Evolutionary conservation across 805 yeast genomes (phyloP).

Genomic region (Pichia manshurica): DNA sequence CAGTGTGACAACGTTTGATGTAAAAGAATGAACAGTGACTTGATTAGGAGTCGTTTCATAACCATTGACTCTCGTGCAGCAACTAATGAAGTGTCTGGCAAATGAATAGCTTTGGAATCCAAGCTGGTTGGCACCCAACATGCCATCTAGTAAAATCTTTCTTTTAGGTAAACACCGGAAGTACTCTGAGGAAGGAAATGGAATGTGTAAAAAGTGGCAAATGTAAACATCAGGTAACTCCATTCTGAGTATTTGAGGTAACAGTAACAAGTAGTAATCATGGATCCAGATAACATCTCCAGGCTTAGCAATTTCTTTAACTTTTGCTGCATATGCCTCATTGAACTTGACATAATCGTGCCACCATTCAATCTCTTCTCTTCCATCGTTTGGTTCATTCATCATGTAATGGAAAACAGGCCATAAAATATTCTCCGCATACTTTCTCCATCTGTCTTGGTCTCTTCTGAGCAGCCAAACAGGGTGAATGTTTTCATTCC

Average conservation of each 20-base stretch:
- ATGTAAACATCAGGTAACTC: slow-evolving; percentile 66
- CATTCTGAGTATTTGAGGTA: slow-evolving; percentile 81
- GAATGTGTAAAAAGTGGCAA: slow-evolving; percentile 78
- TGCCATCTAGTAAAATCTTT: slow-evolving; percentile 76
- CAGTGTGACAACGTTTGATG: slow-evolving; percentile 63
- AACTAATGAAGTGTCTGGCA: slow-evolving; percentile 84
- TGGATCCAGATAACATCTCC: slow-evolving; percentile 94
- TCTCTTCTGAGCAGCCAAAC: slow-evolving; percentile 81
- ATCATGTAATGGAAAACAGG: slow-evolving; percentile 92
- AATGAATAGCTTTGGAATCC: slow-evolving; percentile 84
- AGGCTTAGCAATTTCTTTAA: slow-evolving; percentile 65
- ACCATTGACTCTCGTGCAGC: slow-evolving; percentile 84
- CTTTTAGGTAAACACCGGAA: slow-evolving; percentile 86
- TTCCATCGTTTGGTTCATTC: slow-evolving; percentile 64
- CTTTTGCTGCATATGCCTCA: slow-evolving; percentile 80
- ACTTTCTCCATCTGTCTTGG: slow-evolving; percentile 79
- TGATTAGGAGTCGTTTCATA: slow-evolving; percentile 57
- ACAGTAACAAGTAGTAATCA: slow-evolving; percentile 74
- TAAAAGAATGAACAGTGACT: slow-evolving; percentile 70
- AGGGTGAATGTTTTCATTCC: slow-evolving; percentile 62
- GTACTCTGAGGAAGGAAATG: slow-evolving; percentile 94
- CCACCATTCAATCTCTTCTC: slow-evolving; percentile 69
- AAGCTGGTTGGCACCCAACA: slow-evolving; percentile 82
- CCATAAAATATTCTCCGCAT: slow-evolving; percentile 90
- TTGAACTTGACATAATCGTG: slow-evolving; percentile 85